phyloP scores from a whole-genome alignment of 768 basidiomycete species.

The Lepiota brunneoincarnata region DNA sequence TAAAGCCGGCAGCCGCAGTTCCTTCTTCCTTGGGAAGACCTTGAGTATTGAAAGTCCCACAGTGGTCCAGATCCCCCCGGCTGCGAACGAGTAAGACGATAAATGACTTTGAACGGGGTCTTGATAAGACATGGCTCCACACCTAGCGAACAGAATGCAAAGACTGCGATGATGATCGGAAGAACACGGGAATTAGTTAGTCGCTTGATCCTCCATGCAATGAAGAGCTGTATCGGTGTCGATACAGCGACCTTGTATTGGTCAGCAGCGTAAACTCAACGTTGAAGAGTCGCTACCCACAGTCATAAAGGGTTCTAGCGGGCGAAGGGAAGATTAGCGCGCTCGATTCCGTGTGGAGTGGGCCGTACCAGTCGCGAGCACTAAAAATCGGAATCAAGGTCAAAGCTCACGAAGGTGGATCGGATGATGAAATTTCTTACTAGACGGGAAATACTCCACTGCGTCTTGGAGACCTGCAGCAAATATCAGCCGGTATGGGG shows the following conservation, averaged over 20 bases:
- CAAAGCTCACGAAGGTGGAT: not conserved
- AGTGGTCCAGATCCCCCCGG: slow-evolving; percentile 39
- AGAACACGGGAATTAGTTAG: too few species aligned
- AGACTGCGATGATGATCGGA: too few species aligned
- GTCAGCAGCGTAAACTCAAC: not conserved
- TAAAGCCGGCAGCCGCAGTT: slow-evolving; percentile 39
- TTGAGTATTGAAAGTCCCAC: slow-evolving; percentile 29
- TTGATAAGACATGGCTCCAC: too few species aligned
- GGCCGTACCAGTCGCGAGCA: slow-evolving; percentile 25
- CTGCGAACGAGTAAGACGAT: slow-evolving; percentile 16
- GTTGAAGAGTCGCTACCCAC: slow-evolving; percentile 16
- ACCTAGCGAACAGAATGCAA: not conserved
- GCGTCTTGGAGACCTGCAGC: slow-evolving; percentile 9
- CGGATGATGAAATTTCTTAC: slow-evolving; percentile 15
- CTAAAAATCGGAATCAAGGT: slow-evolving; percentile 12
- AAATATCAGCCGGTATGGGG: too few species aligned
- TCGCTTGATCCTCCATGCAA: too few species aligned
- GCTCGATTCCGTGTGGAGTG: not conserved
- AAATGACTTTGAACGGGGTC: too few species aligned
- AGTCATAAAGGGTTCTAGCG: slow-evolving; percentile 28
- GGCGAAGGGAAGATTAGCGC: not conserved
- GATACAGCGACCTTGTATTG: too few species aligned
- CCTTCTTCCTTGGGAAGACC: slow-evolving; percentile 35
- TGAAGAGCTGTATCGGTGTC: too few species aligned
- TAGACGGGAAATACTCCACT: slow-evolving; percentile 21